phyloP scores from a whole-genome alignment of 2,329 filamentous ascomycete genomes.

The Colletotrichum sp. region DNA sequence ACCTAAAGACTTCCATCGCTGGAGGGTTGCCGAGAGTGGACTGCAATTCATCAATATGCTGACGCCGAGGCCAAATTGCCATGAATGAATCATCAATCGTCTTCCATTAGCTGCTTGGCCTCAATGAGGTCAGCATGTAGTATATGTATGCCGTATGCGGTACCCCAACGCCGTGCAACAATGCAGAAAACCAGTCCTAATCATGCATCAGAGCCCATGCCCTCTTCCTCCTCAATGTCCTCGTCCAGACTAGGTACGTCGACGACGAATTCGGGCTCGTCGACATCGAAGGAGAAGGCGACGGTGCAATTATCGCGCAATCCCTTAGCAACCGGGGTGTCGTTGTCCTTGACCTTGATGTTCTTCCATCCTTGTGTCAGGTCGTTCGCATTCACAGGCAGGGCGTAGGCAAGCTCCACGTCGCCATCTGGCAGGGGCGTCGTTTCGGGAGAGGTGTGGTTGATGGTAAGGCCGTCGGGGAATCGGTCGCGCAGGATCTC shows the following conservation, averaged over 20 bases:
- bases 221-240: slow-evolving; percentile 45
- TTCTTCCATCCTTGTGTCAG: slow-evolving; percentile 54
- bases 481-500: slow-evolving; percentile 62
- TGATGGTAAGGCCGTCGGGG: slow-evolving; percentile 53
- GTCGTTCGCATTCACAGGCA: slow-evolving; percentile 50
- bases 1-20: neutral
- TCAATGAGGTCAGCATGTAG: neutral
- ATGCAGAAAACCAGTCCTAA: neutral
- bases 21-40: neutral
- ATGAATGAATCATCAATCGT: neutral
- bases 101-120: neutral
- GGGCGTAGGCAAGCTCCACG: slow-evolving; percentile 49
- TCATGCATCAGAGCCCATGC: slow-evolving; percentile 19
- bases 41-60: neutral
- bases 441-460: slow-evolving; percentile 33
- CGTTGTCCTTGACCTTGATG: slow-evolving; percentile 41
- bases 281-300: slow-evolving; percentile 53
- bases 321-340: slow-evolving; percentile 46
- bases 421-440: slow-evolving; percentile 45
- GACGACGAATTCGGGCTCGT: slow-evolving; percentile 48
- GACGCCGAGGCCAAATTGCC: neutral
- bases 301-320: slow-evolving; percentile 53
- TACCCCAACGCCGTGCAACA: slow-evolving; percentile 9
- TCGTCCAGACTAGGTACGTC: slow-evolving; percentile 47
- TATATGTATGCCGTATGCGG: neutral